Base-by-base conservation (phyloP, 2,329 filamentous ascomycete species). In the Ilyonectria robusta region DNA sequence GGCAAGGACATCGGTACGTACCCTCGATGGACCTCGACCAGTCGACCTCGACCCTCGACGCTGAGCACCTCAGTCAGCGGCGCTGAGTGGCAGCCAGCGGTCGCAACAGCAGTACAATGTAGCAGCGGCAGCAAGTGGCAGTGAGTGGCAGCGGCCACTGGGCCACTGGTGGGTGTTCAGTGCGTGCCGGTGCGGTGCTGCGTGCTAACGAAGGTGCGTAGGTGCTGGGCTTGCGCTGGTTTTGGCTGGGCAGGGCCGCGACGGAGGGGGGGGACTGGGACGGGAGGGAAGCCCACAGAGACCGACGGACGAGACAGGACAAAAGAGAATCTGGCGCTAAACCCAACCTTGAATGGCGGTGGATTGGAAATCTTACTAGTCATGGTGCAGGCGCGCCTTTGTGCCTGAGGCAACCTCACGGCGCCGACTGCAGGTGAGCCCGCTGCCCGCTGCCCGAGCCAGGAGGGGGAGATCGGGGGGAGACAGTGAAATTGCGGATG, bases 301-400 rank as follows among this genome's bases (percentile, higher is more conserved):
- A 71, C 67, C 73, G 72, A 69, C 67, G 65, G 59, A 69, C 55
- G 37, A 65, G 66, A 68, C 60, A 63, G 57, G 67, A 75, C 68
- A 70, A 69, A 73, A 68, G 70, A 69, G 71, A 75, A 72, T 76
- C 61, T 72, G 73, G 73, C 78, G 78, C 78, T 80, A 80, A 72
- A 69, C 78, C 78, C 73, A 79, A 79, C 67, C 53, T 72, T 73
- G 78, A 75, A 75, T 79, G 75, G 78, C 74, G 77, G 78, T 78
- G 77, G 77, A 77, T 76, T 76, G 74, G 68, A 75, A 75, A 72
- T 77, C 75, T 77, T 79, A 65, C 62, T 65, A 79, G 78, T 74
- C 68, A 72, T 71, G 67, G 70, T 69, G 68, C 56, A 67, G 65
- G 66, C 62, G 68, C 64, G 70, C 50, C 66, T 74, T 67, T 68